Evolutionary conservation across 441 rosid species (phyloP).

Genomic region (Codiaeum variegatum): DNA sequence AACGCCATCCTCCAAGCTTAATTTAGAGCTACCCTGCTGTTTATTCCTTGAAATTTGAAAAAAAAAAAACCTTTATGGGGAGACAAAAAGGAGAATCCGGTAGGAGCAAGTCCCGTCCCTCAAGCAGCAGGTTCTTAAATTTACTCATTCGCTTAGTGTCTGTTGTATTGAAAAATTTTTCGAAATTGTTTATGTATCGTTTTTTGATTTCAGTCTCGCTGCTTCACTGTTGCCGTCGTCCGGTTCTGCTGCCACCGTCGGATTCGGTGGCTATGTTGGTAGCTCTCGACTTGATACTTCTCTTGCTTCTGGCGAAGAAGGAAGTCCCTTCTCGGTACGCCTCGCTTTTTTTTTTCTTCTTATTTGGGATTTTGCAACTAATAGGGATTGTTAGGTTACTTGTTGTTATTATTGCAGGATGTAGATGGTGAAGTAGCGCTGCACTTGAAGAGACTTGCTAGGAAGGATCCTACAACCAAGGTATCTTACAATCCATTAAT

Average conservation of each 20-base stretch:
- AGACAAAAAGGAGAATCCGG: conserved; percentile 79
- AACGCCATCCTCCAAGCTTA: no score
- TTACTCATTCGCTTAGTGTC: background rate
- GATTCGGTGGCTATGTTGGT: conserved; percentile 95
- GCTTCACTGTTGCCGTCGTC: conserved; percentile 76
- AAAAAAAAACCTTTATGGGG: conserved; percentile 42
- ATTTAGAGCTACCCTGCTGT: no score
- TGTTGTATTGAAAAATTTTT: background rate
- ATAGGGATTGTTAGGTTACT: background rate
- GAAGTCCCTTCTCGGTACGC: conserved; percentile 46
- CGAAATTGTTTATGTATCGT: background rate
- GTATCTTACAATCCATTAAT: conserved; percentile 25
- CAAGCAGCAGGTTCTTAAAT: conserved; percentile 77
- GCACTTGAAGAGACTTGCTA: conserved; percentile 78
- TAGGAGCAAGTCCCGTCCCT: conserved; percentile 86
- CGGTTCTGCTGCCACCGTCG: conserved; percentile 57
- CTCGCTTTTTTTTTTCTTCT: background rate
- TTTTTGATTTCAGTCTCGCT: conserved; percentile 53
- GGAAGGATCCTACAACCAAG: conserved; percentile 95
- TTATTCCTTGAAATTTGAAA: no score
- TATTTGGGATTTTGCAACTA: background rate
- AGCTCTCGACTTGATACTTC: conserved; percentile 72
- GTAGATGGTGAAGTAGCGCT: conserved; percentile 74
- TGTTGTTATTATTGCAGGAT: conserved; percentile 43
- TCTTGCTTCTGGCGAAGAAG: conserved; percentile 41